Percentiles rank a stretch among this genome's conserved stretches.
Evolutionary conservation across 1,284 basidiomycete genomes (phyloP).

Genomic region (Polyporus tsugae): DNA sequence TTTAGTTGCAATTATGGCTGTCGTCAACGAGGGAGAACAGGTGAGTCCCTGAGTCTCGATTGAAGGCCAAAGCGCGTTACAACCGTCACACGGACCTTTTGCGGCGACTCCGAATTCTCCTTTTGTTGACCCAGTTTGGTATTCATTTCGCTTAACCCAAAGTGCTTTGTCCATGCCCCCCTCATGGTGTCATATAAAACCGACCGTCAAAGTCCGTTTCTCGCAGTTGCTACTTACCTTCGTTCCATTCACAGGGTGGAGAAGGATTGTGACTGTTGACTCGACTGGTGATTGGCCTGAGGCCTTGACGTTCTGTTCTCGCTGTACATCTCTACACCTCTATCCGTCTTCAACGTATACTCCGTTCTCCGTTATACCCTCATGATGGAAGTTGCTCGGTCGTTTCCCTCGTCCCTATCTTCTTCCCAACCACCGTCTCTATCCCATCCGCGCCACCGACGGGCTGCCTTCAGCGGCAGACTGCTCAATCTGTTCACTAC

Average conservation of each 20-base stretch:
- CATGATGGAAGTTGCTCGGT: constrained; percentile 11
- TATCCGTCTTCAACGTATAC: background rate
- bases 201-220: background rate
- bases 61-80: background rate
- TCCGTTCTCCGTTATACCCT: background rate
- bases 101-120: no score
- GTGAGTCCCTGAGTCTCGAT: background rate
- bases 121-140: constrained; percentile 1
- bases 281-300: constrained; percentile 4
- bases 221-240: no score
- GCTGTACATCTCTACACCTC: background rate
- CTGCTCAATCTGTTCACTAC: constrained; percentile 24
- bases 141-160: background rate
- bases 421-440: background rate
- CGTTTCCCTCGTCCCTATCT: constrained; percentile 5
- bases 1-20: background rate
- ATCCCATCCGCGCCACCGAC: constrained; percentile 20
- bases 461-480: constrained; percentile 27
- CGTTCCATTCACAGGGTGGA: background rate
- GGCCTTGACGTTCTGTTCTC: constrained; percentile 3
- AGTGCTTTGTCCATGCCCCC: background rate
- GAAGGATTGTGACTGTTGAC: background rate
- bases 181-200: background rate
- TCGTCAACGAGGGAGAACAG: background rate
- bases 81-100: no score